Evolutionary conservation across 257 asterid species (phyloP), one percentile per base, ranked within the genome.

Genomic region (Przewalskia tangutica): DNA sequence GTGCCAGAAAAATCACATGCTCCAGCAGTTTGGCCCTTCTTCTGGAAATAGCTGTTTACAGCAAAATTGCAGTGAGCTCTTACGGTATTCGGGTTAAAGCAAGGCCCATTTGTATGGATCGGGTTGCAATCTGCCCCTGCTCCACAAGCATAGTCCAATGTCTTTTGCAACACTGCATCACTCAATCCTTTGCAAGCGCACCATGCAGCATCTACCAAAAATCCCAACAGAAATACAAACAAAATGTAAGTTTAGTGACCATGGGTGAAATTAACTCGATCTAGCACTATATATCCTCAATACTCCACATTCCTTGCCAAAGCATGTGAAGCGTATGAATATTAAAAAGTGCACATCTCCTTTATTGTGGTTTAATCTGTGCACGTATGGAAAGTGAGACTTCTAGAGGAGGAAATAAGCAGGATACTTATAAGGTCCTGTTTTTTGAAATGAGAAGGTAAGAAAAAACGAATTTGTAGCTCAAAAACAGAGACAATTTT

Each of bases 111-210:
- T 75, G 86, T 83, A 27, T 88, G 92, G 83, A 84, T 90, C 23
- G 96, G 94, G 88, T 80, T 82, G 86, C 98, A 94, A 51, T 94
- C 97, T 42, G 95, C 98, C 44, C 98, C 97, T 8, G 90, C 85
- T 81, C 98, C 98, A 77, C 98, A 94, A 7, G 98, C 98, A 67
- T 90, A 94, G 89, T 94, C 98, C 65, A 94, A 88, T 4, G 97
- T 89, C 82, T 90, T 94, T 77, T 94, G 98, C 83, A 94, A 46
- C 0, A 3, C 79, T 20, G 85, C 53, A 0, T 91, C 96, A 75
- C 84, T 76, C 66, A 88, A 5, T 8, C 98, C 98, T 14, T 90
- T 94, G 93, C 98, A 94, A 18, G 93, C 83, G 84, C 97, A 94
- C 97, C 97, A 94, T 13, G 91, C 85, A 53, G 91, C 97, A 83